Conservation (phyloP, 306 rosid genomes). For the Cucurbita maxima region DNA sequence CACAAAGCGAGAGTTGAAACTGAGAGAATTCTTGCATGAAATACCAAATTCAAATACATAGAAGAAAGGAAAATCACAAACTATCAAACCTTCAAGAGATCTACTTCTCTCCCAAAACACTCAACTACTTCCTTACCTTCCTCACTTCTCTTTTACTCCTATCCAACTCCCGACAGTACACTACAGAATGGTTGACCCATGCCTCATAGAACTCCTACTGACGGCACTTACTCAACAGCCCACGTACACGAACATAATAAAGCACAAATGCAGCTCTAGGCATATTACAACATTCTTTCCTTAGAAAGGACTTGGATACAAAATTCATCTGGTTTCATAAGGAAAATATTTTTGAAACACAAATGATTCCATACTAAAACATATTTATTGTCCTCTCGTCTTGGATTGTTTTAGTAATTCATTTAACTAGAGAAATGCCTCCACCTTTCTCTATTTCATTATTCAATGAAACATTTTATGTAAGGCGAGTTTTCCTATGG, state of each 20-base stretch:
- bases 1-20: not conserved
- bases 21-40: not conserved
- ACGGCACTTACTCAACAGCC: not conserved
- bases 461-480: not conserved
- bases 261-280: not conserved
- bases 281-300: not conserved
- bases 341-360: not conserved
- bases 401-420: not conserved
- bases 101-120: not conserved
- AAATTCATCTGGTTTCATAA: not conserved
- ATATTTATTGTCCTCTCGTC: not conserved
- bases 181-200: not conserved
- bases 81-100: not conserved
- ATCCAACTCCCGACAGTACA: not conserved
- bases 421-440: not conserved
- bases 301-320: not conserved
- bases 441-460: not conserved
- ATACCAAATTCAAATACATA: not conserved
- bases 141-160: not conserved
- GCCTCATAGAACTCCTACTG: not conserved
- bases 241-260: not conserved
- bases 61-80: not conserved
- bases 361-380: not conserved
- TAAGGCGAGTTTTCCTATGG: no score
- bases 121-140: not conserved